Base-by-base conservation (phyloP, 2,329 filamentous ascomycete species). In the Clarireedia hainanense region DNA sequence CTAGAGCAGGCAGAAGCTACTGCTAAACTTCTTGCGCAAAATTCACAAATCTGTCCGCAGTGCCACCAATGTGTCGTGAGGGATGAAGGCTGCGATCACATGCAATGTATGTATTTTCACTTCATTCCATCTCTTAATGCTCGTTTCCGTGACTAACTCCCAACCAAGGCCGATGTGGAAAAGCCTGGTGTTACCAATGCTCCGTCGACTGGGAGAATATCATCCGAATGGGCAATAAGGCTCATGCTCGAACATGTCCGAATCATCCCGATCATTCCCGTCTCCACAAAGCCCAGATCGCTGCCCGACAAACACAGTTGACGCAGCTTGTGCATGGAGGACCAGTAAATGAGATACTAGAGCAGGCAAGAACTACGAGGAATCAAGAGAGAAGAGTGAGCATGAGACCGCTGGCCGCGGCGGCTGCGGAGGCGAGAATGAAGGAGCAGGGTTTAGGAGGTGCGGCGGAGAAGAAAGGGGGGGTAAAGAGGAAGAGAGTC, bases 1-100 rank as follows among this genome's bases (percentile, higher is more conserved):
- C 47, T 64, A n/a, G 63, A 64, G 47, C 50, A 61, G 12, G 63
- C 57, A 14, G 61, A 64, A 49, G 63, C 61, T 10, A 64, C 64
- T 1, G 64, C 63, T 9, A 63, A 60, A 30, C 27, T 64, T 1
- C 52, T 65, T n/a, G 58, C 62, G 6, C 47, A 60, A 24, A 47
- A 58, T 12, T 58, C 58, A 0, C 53, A 60, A 23, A 56, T 65
- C 2, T 65, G 64, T 20, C 59, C 64, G 3, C 46, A 54, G 27
- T 65, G 63, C 45, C 24, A 57, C 12, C 55, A 64, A 17, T 61
- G 61, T 9, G 60, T 65, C 4, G 56, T 51, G 2, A 57, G 58
- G 40, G 55, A 26, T 9, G 59, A 58, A 0, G 64, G 64, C 0
- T 65, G 64, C 49, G 61, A 65, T 50, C 61, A 65, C 39, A 56